Conservation (phyloP, 495 filamentous ascomycete genomes). For the Penicillium atrosanguineum region DNA sequence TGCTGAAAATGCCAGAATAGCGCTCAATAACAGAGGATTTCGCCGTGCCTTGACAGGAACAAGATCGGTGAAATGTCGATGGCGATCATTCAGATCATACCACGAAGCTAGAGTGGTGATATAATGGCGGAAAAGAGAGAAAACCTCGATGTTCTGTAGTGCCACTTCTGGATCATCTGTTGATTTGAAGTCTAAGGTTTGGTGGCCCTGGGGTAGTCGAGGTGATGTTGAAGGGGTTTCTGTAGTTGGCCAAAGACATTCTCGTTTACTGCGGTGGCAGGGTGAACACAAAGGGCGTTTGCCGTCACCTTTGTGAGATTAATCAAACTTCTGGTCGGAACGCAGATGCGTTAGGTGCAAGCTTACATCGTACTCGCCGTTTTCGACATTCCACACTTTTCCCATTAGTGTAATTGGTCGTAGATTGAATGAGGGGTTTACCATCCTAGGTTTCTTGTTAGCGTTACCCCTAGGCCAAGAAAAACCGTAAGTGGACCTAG, state of each 20-base stretch:
- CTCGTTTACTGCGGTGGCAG: constrained; percentile 22
- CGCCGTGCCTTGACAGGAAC: constrained; percentile 25
- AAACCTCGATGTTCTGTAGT: constrained; percentile 19
- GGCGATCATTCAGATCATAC: constrained; percentile 37
- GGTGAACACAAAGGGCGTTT: constrained; percentile 20
- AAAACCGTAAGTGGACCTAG: too few relatives aligned
- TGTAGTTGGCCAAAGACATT: constrained; percentile 15
- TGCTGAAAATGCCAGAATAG: constrained; percentile 35
- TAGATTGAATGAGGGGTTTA: neutral
- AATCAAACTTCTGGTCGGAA: too few relatives aligned
- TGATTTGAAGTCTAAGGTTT: constrained; percentile 9
- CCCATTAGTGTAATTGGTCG: too few relatives aligned
- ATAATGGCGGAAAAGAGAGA: constrained; percentile 30
- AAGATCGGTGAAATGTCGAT: constrained; percentile 25
- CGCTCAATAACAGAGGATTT: constrained; percentile 33
- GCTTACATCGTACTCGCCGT: constrained; percentile 34
- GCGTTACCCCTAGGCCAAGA: too few relatives aligned
- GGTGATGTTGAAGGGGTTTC: neutral
- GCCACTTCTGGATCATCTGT: constrained; percentile 18
- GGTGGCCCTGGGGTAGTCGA: neutral
- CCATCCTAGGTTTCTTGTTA: too few relatives aligned
- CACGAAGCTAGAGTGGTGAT: constrained; percentile 29
- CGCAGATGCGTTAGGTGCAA: neutral
- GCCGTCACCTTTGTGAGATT: constrained; percentile 25
- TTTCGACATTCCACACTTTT: constrained; percentile 30